Evolutionary conservation across 495 filamentous ascomycete species (phyloP).

Genomic region (Aspergillus heteromorphus): DNA sequence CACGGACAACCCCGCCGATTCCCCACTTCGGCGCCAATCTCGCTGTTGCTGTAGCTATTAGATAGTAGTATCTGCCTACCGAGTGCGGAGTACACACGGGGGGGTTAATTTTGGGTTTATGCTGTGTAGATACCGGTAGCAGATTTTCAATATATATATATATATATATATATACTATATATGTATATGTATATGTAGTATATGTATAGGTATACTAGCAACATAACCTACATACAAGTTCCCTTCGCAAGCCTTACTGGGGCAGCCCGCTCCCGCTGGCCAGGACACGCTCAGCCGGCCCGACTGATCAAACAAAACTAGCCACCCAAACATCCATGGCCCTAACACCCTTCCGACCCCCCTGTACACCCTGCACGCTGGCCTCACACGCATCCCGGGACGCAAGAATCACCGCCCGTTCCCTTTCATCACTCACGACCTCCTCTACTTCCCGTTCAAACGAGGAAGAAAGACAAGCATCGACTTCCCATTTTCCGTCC

Average conservation of each 20-base stretch:
- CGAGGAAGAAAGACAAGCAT: slow-evolving; percentile 20
- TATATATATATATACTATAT: too few species aligned
- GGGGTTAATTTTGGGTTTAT: too few species aligned
- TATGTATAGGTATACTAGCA: too few species aligned
- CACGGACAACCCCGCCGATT: background rate
- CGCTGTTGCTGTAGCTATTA: too few species aligned
- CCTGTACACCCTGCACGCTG: slow-evolving; percentile 22
- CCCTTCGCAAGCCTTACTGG: too few species aligned
- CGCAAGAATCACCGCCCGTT: slow-evolving; percentile 26
- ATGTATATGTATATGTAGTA: too few species aligned
- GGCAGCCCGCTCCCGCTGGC: too few species aligned
- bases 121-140: too few species aligned
- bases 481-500: slow-evolving; percentile 46
- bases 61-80: too few species aligned
- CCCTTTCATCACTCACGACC: slow-evolving; percentile 26
- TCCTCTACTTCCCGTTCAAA: slow-evolving; percentile 23
- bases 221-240: too few species aligned
- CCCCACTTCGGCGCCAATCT: slow-evolving; percentile 2
- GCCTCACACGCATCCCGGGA: slow-evolving; percentile 30
- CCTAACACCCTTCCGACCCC: slow-evolving; percentile 29
- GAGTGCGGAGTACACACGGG: too few species aligned
- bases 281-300: slow-evolving; percentile 11
- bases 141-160: too few species aligned
- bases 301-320: slow-evolving; percentile 26
- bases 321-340: slow-evolving; percentile 48